Evolutionary conservation across 306 rosid species (phyloP), one percentile per base, ranked within the genome.

Genomic region (Delonix regia): DNA sequence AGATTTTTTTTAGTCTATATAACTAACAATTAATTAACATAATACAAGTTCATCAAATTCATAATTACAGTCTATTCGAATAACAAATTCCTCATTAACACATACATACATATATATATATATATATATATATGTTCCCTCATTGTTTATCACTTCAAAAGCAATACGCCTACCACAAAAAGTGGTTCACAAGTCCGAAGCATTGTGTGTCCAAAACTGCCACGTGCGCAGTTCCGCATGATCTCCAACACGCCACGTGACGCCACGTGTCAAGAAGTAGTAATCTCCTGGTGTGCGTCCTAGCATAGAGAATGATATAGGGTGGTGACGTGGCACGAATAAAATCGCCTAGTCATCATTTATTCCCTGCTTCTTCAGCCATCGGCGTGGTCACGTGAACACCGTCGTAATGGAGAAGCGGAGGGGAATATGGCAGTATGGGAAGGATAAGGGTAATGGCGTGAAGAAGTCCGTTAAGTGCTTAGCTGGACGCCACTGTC

Each of bases 401-500:
- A 38, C 62, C 78, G 25, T 2, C 19, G 39, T 52, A 64, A 64
- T 49, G 49, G 48, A 25, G 22, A 13, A 1, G 38, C 18, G 11
- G 0, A 9, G 24, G 0, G 45, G 78, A 16, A 77, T 82, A 60
- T 69, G 6, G 73, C 0, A 4, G 28, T 42, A 9, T 22, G 34
- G 0, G 2, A 1, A 9, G 81, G 51, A 81, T 48, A 45, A 61
- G 22, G 0, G 25, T 72, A 28, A 78, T 84, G 86, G 6, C 80
- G 86, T 79, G 8, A 45, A 7, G 0, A 0, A 4, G 11, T 0
- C 48, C 71, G 71, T 66, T 13, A 66, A 4, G 5, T 82, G 84
- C 82, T 76, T 79, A 76, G 86, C 86, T 86, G 83, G 89, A 76
- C 21, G 71, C 61, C 80, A 86, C 78, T 76, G 75, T 25, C 59